These are phyloP conservation scores for Umbelopsis sp. DNA, from an alignment of 192 early-diverging fungal species.

Conservation along the genomic window DNA sequence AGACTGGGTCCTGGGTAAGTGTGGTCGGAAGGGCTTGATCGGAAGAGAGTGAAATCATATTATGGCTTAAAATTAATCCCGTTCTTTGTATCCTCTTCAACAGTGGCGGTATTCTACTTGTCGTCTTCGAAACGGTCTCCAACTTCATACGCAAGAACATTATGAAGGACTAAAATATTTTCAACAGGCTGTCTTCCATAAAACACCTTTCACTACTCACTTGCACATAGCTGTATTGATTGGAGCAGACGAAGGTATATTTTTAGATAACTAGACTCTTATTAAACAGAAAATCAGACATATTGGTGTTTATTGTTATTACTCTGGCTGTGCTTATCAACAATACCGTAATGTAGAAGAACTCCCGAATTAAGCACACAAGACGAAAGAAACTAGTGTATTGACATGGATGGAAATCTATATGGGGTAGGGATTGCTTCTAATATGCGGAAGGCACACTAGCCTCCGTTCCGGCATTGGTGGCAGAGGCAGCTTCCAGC, in stretches of 20 bases:
- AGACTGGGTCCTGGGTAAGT: conserved; percentile 82
- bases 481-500: conserved; percentile 4
- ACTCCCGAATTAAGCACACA: not conserved
- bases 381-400: not conserved
- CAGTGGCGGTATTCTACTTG: conserved; percentile 77
- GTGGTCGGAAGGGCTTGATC: not conserved
- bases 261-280: not conserved
- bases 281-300: too few relatives aligned
- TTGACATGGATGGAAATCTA: not conserved
- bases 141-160: conserved; percentile 81
- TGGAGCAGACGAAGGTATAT: not conserved
- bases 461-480: too few relatives aligned
- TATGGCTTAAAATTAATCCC: conserved; percentile 29
- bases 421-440: not conserved
- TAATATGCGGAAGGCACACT: too few relatives aligned
- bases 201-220: not conserved
- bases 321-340: too few relatives aligned
- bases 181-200: not conserved
- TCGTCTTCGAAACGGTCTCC: conserved; percentile 89
- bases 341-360: too few relatives aligned
- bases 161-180: conserved; percentile 27
- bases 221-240: conserved; percentile 1
- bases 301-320: too few relatives aligned
- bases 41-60: too few relatives aligned
- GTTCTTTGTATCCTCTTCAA: conserved; percentile 32